phyloP scores from a whole-genome alignment of 2,329 filamentous ascomycete genomes.

The Fusarium anguioides region DNA sequence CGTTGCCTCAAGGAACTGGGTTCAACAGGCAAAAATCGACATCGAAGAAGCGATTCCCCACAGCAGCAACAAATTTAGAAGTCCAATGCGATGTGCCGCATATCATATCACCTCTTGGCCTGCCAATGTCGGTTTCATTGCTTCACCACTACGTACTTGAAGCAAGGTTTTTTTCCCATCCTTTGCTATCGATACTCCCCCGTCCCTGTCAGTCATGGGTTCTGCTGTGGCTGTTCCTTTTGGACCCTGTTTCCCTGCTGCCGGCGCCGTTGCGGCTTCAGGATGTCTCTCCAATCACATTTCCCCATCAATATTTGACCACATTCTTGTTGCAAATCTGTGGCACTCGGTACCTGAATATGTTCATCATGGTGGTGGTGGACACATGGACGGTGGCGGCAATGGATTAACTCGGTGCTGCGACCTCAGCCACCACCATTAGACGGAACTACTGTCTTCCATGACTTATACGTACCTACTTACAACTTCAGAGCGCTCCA shows the following conservation, averaged over 20 bases:
- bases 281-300: slow-evolving; percentile 23
- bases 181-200: slow-evolving; percentile 17
- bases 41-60: slow-evolving; percentile 20
- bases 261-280: slow-evolving; percentile 33
- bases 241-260: slow-evolving; percentile 33
- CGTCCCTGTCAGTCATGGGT: not conserved
- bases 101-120: slow-evolving; percentile 29
- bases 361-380: slow-evolving; percentile 27
- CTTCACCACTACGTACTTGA: slow-evolving; percentile 5
- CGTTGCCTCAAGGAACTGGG: slow-evolving; percentile 17
- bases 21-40: not conserved
- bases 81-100: slow-evolving; percentile 28
- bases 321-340: slow-evolving; percentile 20
- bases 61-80: slow-evolving; percentile 22
- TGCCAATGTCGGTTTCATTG: slow-evolving; percentile 13
- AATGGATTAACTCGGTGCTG: slow-evolving; percentile 13
- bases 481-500: slow-evolving; percentile 1
- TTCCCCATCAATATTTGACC: slow-evolving; percentile 12
- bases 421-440: slow-evolving; percentile 32
- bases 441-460: slow-evolving; percentile 14
- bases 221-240: slow-evolving; percentile 36
- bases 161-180: slow-evolving; percentile 16
- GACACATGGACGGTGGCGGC: slow-evolving; percentile 31
- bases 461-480: slow-evolving; percentile 13
- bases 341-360: slow-evolving; percentile 40